Evolutionary conservation across 2,329 filamentous ascomycete genomes (phyloP).

Genomic region (Nothophaeocryptopus gaeumannii): DNA sequence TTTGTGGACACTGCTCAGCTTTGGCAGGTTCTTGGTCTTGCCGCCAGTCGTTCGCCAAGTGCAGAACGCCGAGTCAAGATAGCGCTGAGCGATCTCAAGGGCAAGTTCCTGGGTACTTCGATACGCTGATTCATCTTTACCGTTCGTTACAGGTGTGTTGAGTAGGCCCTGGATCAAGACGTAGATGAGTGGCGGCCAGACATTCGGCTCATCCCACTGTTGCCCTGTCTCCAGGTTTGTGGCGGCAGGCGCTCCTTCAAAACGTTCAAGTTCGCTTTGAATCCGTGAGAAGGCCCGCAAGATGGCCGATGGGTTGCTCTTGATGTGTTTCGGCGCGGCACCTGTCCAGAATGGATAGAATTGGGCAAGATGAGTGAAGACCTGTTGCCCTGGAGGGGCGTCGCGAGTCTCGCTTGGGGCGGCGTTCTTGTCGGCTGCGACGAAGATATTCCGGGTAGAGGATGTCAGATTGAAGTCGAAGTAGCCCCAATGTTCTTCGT

Average conservation of each 20-base stretch:
- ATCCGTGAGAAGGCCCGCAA: slow-evolving; percentile 56
- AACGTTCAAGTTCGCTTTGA: slow-evolving; percentile 50
- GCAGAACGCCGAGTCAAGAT: slow-evolving; percentile 66
- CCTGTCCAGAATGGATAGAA: slow-evolving; percentile 70
- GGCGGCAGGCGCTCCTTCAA: slow-evolving; percentile 58
- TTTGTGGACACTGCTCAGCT: slow-evolving; percentile 48
- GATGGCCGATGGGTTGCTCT: slow-evolving; percentile 58
- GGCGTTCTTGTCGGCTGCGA: slow-evolving; percentile 50
- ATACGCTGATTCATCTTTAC: slow-evolving; percentile 54
- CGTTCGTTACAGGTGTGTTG: slow-evolving; percentile 58
- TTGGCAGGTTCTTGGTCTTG: slow-evolving; percentile 53
- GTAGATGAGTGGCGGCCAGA: slow-evolving; percentile 67
- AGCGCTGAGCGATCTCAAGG: slow-evolving; percentile 60
- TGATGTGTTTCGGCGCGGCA: slow-evolving; percentile 57
- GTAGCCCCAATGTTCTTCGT: slow-evolving; percentile 60
- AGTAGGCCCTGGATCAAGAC: slow-evolving; percentile 61
- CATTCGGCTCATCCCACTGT: slow-evolving; percentile 69
- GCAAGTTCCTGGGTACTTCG: slow-evolving; percentile 55
- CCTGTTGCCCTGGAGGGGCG: slow-evolving; percentile 56
- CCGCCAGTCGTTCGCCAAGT: slow-evolving; percentile 68
- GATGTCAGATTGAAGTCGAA: slow-evolving; percentile 69
- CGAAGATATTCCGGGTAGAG: slow-evolving; percentile 54
- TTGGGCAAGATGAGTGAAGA: slow-evolving; percentile 58
- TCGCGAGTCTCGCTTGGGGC: slow-evolving; percentile 42
- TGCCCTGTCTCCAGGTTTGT: slow-evolving; percentile 61